These are phyloP conservation scores for Cladophialophora exuberans DNA, from an alignment of 2,329 filamentous ascomycete species.

Conservation along the genomic window DNA sequence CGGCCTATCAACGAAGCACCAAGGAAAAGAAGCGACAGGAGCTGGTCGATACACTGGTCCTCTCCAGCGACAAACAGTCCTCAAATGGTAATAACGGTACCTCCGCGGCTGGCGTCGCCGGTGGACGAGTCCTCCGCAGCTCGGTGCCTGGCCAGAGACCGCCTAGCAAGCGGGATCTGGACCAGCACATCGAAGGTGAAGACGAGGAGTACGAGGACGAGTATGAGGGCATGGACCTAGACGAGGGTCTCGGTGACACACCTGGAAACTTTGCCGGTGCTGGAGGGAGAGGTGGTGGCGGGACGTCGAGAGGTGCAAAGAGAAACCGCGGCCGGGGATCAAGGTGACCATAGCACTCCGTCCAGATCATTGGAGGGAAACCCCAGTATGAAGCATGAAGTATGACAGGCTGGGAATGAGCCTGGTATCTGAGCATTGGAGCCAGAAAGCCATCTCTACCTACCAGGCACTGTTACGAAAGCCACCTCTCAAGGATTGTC, in stretches of 20 bases:
- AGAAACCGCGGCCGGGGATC: slow-evolving; percentile 30
- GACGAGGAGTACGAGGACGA: slow-evolving; percentile 34
- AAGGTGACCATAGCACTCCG: slow-evolving; percentile 9
- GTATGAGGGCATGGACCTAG: slow-evolving; percentile 32
- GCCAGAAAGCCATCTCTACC: too few relatives aligned
- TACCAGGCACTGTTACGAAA: too few relatives aligned
- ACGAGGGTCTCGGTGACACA: slow-evolving; percentile 37
- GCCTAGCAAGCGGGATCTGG: slow-evolving; percentile 47
- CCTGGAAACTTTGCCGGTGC: not conserved
- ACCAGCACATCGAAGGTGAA: slow-evolving; percentile 43
- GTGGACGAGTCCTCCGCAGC: slow-evolving; percentile 2
- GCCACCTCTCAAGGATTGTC: too few relatives aligned
- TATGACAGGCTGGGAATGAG: not conserved
- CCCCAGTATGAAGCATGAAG: not conserved
- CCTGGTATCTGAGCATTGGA: not conserved
- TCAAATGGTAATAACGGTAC: slow-evolving; percentile 28
- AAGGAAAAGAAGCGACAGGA: slow-evolving; percentile 54
- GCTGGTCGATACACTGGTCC: slow-evolving; percentile 55
- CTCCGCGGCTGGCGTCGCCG: slow-evolving; percentile 17
- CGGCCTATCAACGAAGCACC: slow-evolving; percentile 58
- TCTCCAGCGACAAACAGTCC: slow-evolving; percentile 42
- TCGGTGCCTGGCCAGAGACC: slow-evolving; percentile 6
- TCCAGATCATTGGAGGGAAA: too few relatives aligned
- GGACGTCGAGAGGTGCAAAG: slow-evolving; percentile 29
- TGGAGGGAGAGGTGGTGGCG: slow-evolving; percentile 9